These are phyloP conservation scores for Suillus spraguei DNA, from an alignment of 768 basidiomycete genomes.

Conservation along the genomic window DNA sequence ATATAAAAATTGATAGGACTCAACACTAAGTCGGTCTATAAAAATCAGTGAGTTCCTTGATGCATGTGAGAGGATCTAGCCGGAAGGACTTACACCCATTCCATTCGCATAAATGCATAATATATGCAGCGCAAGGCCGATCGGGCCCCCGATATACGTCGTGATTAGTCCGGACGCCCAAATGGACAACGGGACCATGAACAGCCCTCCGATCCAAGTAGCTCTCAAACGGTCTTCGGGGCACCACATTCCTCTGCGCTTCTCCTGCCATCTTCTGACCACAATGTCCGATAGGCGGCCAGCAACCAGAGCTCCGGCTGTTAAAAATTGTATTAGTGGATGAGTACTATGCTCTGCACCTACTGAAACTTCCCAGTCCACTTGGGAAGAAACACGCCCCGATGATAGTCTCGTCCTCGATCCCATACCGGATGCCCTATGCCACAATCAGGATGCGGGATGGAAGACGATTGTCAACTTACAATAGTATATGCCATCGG, in stretches of 20 bases:
- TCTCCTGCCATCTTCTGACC: not conserved
- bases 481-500: no score
- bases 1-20: no score
- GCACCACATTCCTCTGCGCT: not conserved
- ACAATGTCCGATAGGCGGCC: no score
- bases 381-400: not conserved
- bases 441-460: no score
- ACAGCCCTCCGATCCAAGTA: not conserved
- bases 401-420: no score
- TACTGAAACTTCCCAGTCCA: not conserved
- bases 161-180: not conserved
- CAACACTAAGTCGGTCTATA: no score
- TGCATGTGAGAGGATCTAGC: no score
- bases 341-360: not conserved
- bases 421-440: no score
- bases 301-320: not conserved
- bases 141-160: not conserved
- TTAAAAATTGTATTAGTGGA: not conserved
- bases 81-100: no score
- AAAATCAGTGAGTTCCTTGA: no score
- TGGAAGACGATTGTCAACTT: no score
- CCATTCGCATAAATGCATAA: not conserved
- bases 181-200: not conserved
- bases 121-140: not conserved
- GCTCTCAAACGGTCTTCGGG: not conserved